phyloP scores from a whole-genome alignment of 176 grass and related monocot genomes.

The Bolboschoenus planiculmis region DNA sequence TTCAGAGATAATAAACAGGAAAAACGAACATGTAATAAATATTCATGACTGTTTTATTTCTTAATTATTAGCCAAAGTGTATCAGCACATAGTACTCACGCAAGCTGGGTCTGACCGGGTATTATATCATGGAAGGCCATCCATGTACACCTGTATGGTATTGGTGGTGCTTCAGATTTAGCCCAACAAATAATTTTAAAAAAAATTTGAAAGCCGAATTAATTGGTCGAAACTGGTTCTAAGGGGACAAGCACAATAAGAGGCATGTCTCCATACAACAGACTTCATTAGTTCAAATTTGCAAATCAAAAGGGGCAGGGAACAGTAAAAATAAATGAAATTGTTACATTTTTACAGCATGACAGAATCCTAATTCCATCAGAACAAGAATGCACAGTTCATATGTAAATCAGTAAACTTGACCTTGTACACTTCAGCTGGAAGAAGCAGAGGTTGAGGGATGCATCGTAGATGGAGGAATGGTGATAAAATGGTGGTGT shows the following conservation, averaged over 20 bases:
- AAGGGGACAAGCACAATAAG: not conserved
- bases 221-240: not conserved
- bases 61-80: not conserved
- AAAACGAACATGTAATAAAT: not conserved
- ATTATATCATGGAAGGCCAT: not conserved
- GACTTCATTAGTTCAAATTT: not conserved
- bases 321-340: not conserved
- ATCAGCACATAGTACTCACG: not conserved
- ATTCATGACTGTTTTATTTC: not conserved
- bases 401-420: not conserved
- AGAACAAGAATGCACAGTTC: not conserved
- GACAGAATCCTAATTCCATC: not conserved
- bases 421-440: conserved; percentile 95
- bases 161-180: not conserved
- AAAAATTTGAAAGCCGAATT: not conserved
- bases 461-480: conserved; percentile 68
- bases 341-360: not conserved
- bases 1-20: conserved; percentile 6
- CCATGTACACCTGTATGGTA: not conserved
- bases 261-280: not conserved
- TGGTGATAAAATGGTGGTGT: conserved; percentile 51
- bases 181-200: not conserved
- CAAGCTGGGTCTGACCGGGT: not conserved
- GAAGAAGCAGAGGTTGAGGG: conserved; percentile 75
- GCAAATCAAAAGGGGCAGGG: not conserved